Evolutionary conservation across 768 basidiomycete genomes (phyloP).

Genomic region (Xerocomellus chrysenteron): DNA sequence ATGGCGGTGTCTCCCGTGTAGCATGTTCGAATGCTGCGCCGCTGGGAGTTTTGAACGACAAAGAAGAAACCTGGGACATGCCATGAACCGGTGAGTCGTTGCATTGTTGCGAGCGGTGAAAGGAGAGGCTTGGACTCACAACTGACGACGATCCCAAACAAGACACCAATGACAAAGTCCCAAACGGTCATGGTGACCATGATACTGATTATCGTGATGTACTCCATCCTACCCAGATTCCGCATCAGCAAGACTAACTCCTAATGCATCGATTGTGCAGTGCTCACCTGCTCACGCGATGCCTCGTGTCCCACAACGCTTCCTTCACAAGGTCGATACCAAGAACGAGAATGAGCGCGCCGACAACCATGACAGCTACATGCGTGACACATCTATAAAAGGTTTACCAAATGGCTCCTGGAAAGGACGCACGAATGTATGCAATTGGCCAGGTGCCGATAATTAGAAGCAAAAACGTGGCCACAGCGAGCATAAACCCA

Average conservation of each 20-base stretch:
- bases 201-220: slow-evolving; percentile 81
- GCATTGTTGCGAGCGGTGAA: not conserved
- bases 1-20: slow-evolving; percentile 82
- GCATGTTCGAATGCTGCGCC: slow-evolving; percentile 78
- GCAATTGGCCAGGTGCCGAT: slow-evolving; percentile 89
- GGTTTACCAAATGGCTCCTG: not conserved
- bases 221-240: slow-evolving; percentile 54
- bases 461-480: slow-evolving; percentile 68
- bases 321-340: slow-evolving; percentile 95
- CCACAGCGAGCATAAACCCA: slow-evolving; percentile 80
- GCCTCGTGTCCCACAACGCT: slow-evolving; percentile 93
- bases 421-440: slow-evolving; percentile 70
- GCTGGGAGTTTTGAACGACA: slow-evolving; percentile 90
- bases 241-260: slow-evolving; percentile 2
- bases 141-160: slow-evolving; percentile 89
- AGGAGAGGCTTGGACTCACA: slow-evolving; percentile 47
- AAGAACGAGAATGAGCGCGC: slow-evolving; percentile 89
- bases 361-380: slow-evolving; percentile 86
- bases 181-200: slow-evolving; percentile 90
- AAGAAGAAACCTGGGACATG: slow-evolving; percentile 76
- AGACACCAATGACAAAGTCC: slow-evolving; percentile 93
- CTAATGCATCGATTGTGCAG: not conserved
- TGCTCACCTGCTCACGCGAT: slow-evolving; percentile 75
- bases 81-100: not conserved
- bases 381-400: not conserved